Percentiles rank a stretch among this genome's conserved stretches.
Conservation (phyloP, 139 green algal genomes). For the Pseudopediastrum boryanum region DNA sequence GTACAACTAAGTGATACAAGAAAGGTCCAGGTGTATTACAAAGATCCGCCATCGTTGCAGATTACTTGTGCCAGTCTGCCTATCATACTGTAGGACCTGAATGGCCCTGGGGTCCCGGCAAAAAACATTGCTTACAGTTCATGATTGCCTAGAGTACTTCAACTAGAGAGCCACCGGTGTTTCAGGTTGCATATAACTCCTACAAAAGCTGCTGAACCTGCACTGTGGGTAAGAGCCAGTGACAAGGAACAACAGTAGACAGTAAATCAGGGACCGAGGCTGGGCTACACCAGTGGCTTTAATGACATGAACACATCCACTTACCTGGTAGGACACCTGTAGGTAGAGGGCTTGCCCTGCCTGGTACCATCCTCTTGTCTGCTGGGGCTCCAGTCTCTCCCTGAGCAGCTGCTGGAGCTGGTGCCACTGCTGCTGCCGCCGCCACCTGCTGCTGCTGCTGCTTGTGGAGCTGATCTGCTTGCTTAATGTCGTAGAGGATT, state of each 20-base stretch:
- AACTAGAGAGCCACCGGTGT: too few species aligned
- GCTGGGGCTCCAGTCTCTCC: not conserved
- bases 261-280: too few species aligned
- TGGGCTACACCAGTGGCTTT: too few species aligned
- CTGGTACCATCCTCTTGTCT: not conserved
- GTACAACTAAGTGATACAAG: not conserved
- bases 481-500: not conserved
- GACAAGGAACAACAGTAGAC: too few species aligned
- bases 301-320: too few species aligned
- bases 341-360: not conserved
- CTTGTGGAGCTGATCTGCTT: not conserved
- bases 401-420: not conserved
- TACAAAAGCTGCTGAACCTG: too few species aligned
- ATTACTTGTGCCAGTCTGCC: not conserved
- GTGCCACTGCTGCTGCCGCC: not conserved
- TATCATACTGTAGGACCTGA: not conserved
- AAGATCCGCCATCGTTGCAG: not conserved
- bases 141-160: not conserved
- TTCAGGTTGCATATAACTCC: too few species aligned
- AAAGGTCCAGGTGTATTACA: not conserved
- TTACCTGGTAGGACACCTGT: slow-evolving; percentile 21
- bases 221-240: too few species aligned
- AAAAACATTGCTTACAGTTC: not conserved
- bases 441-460: too few species aligned
- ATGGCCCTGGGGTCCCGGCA: not conserved